phyloP scores from a whole-genome alignment of 106 monocot genomes.

The Acorus gramineus region DNA sequence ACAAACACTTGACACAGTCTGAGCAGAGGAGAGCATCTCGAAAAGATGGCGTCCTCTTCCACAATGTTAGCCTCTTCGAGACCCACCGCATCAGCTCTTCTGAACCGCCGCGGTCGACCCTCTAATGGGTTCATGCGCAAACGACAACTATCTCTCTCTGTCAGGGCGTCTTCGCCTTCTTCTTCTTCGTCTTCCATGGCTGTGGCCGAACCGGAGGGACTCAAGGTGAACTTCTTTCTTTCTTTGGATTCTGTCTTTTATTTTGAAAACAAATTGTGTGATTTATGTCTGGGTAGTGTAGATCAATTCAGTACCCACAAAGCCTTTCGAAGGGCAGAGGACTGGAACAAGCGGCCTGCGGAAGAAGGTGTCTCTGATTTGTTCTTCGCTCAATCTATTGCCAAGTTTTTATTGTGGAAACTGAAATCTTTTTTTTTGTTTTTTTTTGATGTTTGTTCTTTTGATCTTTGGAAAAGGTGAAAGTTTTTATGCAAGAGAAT shows the following conservation, averaged over 20 bases:
- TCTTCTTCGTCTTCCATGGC: conserved; percentile 1
- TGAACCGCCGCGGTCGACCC: no score
- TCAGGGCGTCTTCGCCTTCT: no score
- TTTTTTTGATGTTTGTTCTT: not conserved
- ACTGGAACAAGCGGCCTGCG: conserved; percentile 93
- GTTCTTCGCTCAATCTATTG: no score
- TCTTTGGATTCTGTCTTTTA: no score
- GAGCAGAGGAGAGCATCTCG: no score
- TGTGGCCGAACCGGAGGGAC: conserved; percentile 12
- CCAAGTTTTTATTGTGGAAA: conserved; percentile 1
- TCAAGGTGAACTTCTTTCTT: conserved; percentile 16
- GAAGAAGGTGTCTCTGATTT: conserved; percentile 49
- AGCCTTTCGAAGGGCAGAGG: conserved; percentile 94
- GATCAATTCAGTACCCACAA: conserved; percentile 75
- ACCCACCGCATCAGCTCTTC: no score
- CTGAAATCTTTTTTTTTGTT: conserved; percentile 1
- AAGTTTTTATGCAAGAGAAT: conserved; percentile 81
- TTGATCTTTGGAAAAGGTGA: conserved; percentile 36
- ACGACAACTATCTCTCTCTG: no score
- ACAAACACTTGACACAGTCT: no score
- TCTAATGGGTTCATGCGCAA: no score
- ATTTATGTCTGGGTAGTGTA: conserved; percentile 16
- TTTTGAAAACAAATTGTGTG: no score
- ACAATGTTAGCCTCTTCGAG: no score
- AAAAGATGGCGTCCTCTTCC: no score